phyloP scores from a whole-genome alignment of 805 yeast genomes.

The Candida glaebosa region DNA sequence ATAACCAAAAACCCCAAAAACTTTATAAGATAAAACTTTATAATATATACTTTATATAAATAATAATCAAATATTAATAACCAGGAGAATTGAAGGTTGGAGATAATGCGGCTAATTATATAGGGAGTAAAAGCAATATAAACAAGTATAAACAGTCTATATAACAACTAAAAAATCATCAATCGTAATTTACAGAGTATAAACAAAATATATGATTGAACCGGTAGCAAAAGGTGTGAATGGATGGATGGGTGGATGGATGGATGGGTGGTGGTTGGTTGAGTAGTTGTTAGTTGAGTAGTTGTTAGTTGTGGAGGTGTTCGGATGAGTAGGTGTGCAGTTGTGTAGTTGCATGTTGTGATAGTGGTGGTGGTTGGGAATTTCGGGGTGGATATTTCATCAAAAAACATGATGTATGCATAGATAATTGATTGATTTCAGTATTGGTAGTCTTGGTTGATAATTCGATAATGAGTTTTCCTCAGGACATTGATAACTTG shows the following conservation, averaged over 20 bases:
- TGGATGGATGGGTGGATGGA: neutral
- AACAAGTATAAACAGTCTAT: conserved; percentile 4
- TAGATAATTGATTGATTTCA: no score
- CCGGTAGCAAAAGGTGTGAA: no score
- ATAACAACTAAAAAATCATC: neutral
- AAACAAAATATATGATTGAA: conserved; percentile 3
- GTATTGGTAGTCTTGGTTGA: no score
- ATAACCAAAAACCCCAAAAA: neutral
- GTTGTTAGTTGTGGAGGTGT: neutral
- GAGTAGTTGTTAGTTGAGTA: neutral
- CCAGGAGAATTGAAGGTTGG: conserved; percentile 3
- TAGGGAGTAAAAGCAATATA: conserved; percentile 3
- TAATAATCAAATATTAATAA: conserved; percentile 4
- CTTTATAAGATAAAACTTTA: neutral
- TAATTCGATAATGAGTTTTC: neutral
- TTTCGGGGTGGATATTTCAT: no score
- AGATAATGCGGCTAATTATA: conserved; percentile 1
- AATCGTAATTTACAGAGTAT: conserved; percentile 2
- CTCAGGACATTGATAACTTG: neutral
- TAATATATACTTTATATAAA: conserved; percentile 1
- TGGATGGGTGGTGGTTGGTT: neutral
- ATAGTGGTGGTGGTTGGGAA: no score
- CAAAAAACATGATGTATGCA: no score
- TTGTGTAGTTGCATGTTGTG: neutral
- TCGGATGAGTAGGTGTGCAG: neutral